A percentile compares a stretch with the other conserved stretches of the same genome.
These are phyloP conservation scores for Capsicum pubescens DNA, from an alignment of 257 asterid genomes.

Conservation along the genomic window DNA sequence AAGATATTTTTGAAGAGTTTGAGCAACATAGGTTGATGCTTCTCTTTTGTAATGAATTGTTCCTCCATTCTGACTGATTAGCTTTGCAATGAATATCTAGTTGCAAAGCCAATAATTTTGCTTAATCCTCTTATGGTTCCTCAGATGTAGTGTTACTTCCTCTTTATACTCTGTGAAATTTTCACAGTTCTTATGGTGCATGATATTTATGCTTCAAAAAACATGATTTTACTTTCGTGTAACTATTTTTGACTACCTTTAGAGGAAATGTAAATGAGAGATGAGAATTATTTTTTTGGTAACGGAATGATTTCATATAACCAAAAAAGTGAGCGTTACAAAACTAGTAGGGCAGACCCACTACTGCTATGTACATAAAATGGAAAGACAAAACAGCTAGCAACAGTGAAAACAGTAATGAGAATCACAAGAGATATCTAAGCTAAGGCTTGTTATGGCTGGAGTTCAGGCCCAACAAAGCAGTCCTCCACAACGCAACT, in stretches of 20 bases:
- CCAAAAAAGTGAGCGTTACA: too few relatives aligned
- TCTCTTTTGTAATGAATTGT: neutral
- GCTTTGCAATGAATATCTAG: neutral
- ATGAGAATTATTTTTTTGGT: neutral
- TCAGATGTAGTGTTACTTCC: neutral
- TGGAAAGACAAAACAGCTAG: too few relatives aligned
- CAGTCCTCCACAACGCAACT: too few relatives aligned
- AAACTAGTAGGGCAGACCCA: too few relatives aligned
- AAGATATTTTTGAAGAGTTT: too few relatives aligned
- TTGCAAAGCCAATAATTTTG: neutral
- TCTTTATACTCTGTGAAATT: neutral
- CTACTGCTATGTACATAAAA: too few relatives aligned
- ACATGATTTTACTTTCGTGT: neutral
- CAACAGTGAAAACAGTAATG: too few relatives aligned
- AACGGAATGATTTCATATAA: too few relatives aligned
- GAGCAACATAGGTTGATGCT: neutral
- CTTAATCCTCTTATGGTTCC: neutral
- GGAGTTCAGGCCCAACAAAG: too few relatives aligned
- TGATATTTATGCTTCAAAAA: neutral
- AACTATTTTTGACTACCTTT: neutral
- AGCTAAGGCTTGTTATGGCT: too few relatives aligned
- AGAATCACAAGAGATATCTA: too few relatives aligned
- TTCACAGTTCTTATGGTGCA: neutral
- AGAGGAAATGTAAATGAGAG: slow-evolving; percentile 9
- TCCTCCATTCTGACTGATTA: neutral